Conservation (phyloP, 2,329 filamentous ascomycete species). For the Trichoderma oligosporum region DNA sequence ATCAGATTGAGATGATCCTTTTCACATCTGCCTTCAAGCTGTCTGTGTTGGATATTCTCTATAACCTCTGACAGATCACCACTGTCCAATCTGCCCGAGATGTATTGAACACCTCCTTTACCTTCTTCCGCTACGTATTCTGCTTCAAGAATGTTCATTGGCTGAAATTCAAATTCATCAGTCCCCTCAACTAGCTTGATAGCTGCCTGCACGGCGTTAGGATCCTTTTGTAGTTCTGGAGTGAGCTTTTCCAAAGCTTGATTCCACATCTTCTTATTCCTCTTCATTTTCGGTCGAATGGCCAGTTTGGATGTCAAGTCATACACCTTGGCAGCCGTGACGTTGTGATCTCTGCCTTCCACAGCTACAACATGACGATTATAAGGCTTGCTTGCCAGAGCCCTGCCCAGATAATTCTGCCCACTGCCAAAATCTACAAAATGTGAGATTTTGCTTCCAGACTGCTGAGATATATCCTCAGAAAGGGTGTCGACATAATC, state of each 20-base stretch:
- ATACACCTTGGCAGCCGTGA: slow-evolving; percentile 76
- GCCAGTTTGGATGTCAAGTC: slow-evolving; percentile 79
- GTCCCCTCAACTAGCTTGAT: slow-evolving; percentile 35
- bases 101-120: slow-evolving; percentile 70
- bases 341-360: slow-evolving; percentile 82
- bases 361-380: slow-evolving; percentile 85
- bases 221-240: slow-evolving; percentile 39
- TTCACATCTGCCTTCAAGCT: slow-evolving; percentile 21
- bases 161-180: slow-evolving; percentile 43
- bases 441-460: slow-evolving; percentile 66
- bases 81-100: slow-evolving; percentile 69
- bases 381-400: slow-evolving; percentile 80
- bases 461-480: slow-evolving; percentile 54
- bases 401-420: slow-evolving; percentile 90
- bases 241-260: slow-evolving; percentile 43
- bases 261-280: slow-evolving; percentile 78
- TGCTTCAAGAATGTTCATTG: slow-evolving; percentile 45
- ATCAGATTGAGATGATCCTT: slow-evolving; percentile 59
- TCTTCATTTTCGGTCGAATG: slow-evolving; percentile 66
- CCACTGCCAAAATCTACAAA: slow-evolving; percentile 95
- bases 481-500: slow-evolving; percentile 67
- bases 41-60: slow-evolving; percentile 48
- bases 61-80: slow-evolving; percentile 68
- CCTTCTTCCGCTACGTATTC: slow-evolving; percentile 57
- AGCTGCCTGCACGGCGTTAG: slow-evolving; percentile 32